Conservation (phyloP, 2,329 filamentous ascomycete species). For the Pseudophaeomoniella oleicola region DNA sequence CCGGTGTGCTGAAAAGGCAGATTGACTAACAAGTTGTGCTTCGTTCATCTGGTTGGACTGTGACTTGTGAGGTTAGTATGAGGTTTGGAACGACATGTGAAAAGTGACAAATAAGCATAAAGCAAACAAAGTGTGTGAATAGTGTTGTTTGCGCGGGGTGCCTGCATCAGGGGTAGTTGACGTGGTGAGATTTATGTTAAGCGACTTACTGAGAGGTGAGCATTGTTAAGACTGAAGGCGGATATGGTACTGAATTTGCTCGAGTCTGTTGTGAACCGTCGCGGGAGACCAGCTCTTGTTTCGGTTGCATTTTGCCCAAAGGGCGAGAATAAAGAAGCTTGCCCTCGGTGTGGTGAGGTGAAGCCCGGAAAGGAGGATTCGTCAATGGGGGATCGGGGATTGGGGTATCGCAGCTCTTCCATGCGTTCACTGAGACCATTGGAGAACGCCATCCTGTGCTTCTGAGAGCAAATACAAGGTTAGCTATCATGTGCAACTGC, state of each 20-base stretch:
- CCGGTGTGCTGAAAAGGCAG: neutral
- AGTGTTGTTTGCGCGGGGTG: no score
- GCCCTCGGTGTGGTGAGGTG: constrained; percentile 56
- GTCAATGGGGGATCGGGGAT: constrained; percentile 62
- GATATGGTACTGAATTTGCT: constrained; percentile 64
- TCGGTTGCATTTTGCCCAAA: constrained; percentile 30
- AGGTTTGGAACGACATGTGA: neutral
- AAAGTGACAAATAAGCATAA: constrained; percentile 26
- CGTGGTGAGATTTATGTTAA: no score
- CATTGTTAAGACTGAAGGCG: constrained; percentile 43
- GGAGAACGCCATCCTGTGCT: constrained; percentile 47
- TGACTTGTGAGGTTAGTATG: neutral
- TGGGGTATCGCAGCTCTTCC: constrained; percentile 67
- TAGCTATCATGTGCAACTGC: no score
- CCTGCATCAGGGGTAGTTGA: no score
- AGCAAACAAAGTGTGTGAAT: constrained; percentile 36
- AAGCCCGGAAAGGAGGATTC: constrained; percentile 62
- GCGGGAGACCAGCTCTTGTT: constrained; percentile 58
- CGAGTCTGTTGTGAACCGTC: constrained; percentile 88
- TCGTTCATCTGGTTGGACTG: neutral
- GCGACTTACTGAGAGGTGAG: constrained; percentile 28
- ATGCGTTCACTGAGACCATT: constrained; percentile 50
- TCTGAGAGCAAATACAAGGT: no score
- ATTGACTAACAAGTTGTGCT: neutral
- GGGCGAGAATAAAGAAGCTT: constrained; percentile 47